Base-by-base conservation (phyloP, 2,329 filamentous ascomycete species). In the Trichoderma sp. region DNA sequence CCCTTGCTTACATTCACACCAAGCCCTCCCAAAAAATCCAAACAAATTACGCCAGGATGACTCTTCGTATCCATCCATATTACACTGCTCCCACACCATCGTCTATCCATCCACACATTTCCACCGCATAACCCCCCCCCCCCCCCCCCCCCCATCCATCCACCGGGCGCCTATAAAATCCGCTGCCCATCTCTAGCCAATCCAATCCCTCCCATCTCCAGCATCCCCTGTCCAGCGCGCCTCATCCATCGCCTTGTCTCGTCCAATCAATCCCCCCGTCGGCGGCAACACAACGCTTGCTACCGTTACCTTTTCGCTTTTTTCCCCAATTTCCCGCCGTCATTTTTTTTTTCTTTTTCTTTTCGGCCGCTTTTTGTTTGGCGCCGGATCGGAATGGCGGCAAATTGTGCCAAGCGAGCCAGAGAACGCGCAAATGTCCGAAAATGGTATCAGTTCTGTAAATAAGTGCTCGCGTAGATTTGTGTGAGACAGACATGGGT, bases 401-500 rank as follows among this genome's bases (percentile, higher is more conserved):
- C 29, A 54, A 53, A 52, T 12, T 15, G 3, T 19, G 39, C 50
- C 50, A 27, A 54, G 52, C 25, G 19, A 52, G 22, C 19, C 17
- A 32, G 8, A 54, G 9, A 22, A 22, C 2, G n/a, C 37, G 37
- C 17, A 42, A 42, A 17, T n/a, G 42, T 22, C 42, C 42, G 42
- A 22, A 48, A 48, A 48, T 22, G 42, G 42, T 19, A 48, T 48
- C 42, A 48, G n/a, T n/a, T 10, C 10, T 48, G 42, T 12, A 48
- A 22, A 22, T 48, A 22, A 22, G 42, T 48, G 42, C 19, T 19
- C 42, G 27, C 37, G 13, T 52, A 59, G 54, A 58, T 66, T 59
- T 52, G 39, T 17, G 39, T 65, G 63, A 65, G 63, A 65, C 63
- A 65, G n/a, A 34, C 27, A 48, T 19, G 59, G 19, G 42, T 22